Conservation (phyloP, 345 rosid species). For the Ceriops decandra region DNA sequence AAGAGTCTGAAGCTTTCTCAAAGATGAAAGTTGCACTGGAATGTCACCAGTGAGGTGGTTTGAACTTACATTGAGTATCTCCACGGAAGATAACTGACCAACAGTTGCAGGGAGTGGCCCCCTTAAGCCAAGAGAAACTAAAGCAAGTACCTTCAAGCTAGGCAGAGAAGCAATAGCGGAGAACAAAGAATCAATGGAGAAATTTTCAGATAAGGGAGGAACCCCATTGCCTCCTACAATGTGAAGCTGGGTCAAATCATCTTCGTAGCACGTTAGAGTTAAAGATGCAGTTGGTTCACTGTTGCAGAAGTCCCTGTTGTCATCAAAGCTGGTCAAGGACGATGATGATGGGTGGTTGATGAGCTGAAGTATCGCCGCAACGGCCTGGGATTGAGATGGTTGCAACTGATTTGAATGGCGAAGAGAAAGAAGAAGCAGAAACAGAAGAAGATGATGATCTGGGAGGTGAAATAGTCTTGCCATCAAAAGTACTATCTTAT, state of each 20-base stretch:
- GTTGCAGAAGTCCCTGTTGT: slow-evolving; percentile 39
- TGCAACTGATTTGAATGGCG: slow-evolving; percentile 41
- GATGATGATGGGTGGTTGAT: slow-evolving; percentile 37
- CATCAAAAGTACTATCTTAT: slow-evolving; percentile 19
- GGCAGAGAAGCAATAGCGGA: slow-evolving; percentile 30
- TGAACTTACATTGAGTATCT: slow-evolving; percentile 54
- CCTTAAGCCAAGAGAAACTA: slow-evolving; percentile 50
- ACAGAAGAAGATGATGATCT: slow-evolving; percentile 17
- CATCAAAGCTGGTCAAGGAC: slow-evolving; percentile 23
- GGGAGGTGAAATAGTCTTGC: slow-evolving; percentile 22
- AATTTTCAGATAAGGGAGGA: slow-evolving; percentile 28
- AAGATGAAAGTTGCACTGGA: slow-evolving; percentile 39
- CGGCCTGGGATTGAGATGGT: slow-evolving; percentile 33
- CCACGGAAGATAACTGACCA: slow-evolving; percentile 44
- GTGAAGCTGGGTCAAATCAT: slow-evolving; percentile 57
- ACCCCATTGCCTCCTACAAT: slow-evolving; percentile 33
- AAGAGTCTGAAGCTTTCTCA: slow-evolving; percentile 49
- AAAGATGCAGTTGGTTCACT: slow-evolving; percentile 40
- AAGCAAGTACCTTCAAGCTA: slow-evolving; percentile 50
- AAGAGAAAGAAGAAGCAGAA: slow-evolving; percentile 4
- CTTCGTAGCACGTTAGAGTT: slow-evolving; percentile 47
- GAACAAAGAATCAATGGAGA: slow-evolving; percentile 39
- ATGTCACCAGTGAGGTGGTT: slow-evolving; percentile 43
- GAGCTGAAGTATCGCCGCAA: slow-evolving; percentile 37
- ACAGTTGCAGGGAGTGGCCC: slow-evolving; percentile 46